A percentile compares a stretch with the other conserved stretches of the same genome.
Conservation (phyloP, 345 rosid species). For the Rhodamnia argentea region DNA sequence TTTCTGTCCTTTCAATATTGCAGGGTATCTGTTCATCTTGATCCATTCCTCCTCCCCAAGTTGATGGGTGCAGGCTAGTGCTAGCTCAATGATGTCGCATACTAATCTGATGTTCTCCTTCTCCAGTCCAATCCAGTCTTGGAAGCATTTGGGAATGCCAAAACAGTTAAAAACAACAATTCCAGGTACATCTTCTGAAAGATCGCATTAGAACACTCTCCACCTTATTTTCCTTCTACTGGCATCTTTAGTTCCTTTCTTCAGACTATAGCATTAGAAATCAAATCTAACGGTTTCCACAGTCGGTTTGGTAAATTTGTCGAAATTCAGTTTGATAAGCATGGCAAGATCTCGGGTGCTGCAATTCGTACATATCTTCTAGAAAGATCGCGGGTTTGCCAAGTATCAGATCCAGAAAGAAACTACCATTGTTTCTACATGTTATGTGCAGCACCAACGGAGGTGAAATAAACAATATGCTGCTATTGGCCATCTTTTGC, state of each 20-base stretch:
- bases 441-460: conserved; percentile 92
- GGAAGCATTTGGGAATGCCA: conserved; percentile 95
- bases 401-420: conserved; percentile 95
- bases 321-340: conserved; percentile 81
- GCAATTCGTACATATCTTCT: conserved; percentile 75
- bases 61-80: background rate
- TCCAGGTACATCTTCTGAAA: conserved; percentile 56
- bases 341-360: conserved; percentile 84
- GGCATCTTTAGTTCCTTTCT: background rate
- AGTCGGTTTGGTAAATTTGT: conserved; percentile 91
- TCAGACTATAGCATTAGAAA: background rate
- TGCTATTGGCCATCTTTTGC: background rate
- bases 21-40: background rate
- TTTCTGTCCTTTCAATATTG: background rate
- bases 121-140: conserved; percentile 79
- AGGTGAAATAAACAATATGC: conserved; percentile 31
- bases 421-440: conserved; percentile 96
- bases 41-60: background rate
- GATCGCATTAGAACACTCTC: background rate
- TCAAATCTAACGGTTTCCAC: background rate
- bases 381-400: conserved; percentile 99
- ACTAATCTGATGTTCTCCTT: background rate
- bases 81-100: background rate
- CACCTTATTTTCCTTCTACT: background rate
- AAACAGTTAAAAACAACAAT: conserved; percentile 83